Base-by-base conservation (phyloP, 495 filamentous ascomycete genomes). In the Penicillium canescens region DNA sequence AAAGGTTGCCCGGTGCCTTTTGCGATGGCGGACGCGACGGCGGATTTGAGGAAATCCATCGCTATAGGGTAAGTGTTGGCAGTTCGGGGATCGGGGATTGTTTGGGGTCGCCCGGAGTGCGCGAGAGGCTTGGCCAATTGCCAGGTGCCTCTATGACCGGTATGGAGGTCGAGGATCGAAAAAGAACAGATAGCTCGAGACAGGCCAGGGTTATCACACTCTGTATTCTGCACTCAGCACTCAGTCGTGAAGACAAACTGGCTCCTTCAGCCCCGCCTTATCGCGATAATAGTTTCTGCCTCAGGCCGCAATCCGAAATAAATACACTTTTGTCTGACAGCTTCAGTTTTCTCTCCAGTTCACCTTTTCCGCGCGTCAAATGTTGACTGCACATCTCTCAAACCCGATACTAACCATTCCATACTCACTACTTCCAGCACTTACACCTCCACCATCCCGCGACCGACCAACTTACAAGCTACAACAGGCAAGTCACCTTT, bases 41-140 rank as follows among this genome's bases (percentile, higher is more conserved):
- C 95, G 42, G 90, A 96, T 74, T 97, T 98, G 54, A 98, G 81
- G 67, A 98, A 97, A 62, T 98, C 92, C 94, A 98, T 98, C 53
- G 62, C 46, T 34, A 36, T 14, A 6, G 50, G 43, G 43, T 13
- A 38, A 45, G 42, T 48, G 54, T 46, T n/a, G 20, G 48, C 36
- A 37, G 20, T 34, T 48, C 14, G 20, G 55, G 21, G n/a, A 46
- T 38, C 23, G 46, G 34, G 35, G 47, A 16, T 41, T 34, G 42
- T 46, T 62, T 59, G 42, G 49, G 42, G 23, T 20, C 42, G 33
- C 52, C 31, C 39, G 38, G n/a, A 31, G 51, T 21, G 31, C 23
- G 46, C 47, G 31, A 33, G 50, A 13, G 40, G 20, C 14, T 41
- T 14, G 38, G 47, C 43, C 53, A 55, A 57, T 57, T 45, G 46